Conservation (phyloP, 78 protist species). For the Dictyostelium intermedium region DNA sequence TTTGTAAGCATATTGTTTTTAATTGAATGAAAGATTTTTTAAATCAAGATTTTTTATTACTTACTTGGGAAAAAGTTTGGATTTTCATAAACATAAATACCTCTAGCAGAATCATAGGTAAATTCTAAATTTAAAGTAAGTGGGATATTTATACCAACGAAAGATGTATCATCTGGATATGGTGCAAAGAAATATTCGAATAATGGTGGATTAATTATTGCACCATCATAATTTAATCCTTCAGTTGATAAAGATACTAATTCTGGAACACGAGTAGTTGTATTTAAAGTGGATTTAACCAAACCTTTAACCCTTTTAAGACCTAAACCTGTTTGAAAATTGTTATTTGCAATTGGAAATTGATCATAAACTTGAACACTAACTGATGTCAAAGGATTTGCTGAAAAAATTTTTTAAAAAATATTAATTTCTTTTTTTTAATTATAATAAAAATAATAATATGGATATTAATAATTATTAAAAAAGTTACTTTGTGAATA, state of each 20-base stretch:
- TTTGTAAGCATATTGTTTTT: too few relatives aligned
- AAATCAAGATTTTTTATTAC: neutral
- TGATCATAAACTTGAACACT: slow-evolving; percentile 20
- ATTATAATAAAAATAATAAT: too few relatives aligned
- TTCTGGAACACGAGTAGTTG: neutral
- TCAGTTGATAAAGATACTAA: neutral
- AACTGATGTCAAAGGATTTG: neutral
- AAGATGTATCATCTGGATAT: neutral
- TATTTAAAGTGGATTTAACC: neutral
- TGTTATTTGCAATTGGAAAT: neutral
- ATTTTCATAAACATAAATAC: neutral
- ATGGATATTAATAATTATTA: too few relatives aligned
- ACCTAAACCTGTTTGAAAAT: slow-evolving; percentile 16
- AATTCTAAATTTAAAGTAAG: neutral
- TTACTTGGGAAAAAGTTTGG: neutral
- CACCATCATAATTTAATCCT: neutral
- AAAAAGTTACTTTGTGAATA: neutral
- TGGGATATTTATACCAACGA: neutral
- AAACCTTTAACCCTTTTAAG: neutral
- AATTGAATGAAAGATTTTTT: too few relatives aligned
- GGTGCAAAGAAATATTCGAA: neutral
- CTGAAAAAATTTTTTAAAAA: neutral
- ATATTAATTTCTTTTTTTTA: too few relatives aligned
- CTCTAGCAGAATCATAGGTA: neutral
- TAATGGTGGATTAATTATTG: neutral